Evolutionary conservation across 345 rosid genomes (phyloP).

Genomic region (Ceriops tagal): DNA sequence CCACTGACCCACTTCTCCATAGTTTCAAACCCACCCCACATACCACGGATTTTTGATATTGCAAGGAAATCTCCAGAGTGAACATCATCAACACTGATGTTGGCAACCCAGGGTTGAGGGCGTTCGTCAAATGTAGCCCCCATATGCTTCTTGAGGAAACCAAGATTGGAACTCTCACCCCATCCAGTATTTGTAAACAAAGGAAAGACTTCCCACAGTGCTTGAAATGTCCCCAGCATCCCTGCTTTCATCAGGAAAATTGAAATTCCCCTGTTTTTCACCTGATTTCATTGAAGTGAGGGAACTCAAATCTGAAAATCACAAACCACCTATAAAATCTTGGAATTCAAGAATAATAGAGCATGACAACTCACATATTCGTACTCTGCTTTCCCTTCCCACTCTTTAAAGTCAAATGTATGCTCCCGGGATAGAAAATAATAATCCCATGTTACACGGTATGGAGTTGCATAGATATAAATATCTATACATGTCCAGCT

Average conservation of each 20-base stretch:
- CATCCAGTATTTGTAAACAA: conserved; percentile 88
- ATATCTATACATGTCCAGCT: conserved; percentile 98
- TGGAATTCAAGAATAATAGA: conserved; percentile 3
- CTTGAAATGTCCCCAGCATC: conserved; percentile 89
- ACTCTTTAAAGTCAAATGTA: conserved; percentile 66
- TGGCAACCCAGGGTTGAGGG: conserved; percentile 73
- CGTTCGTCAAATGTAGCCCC: conserved; percentile 70
- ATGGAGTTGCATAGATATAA: conserved; percentile 92
- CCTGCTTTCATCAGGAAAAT: conserved; percentile 98
- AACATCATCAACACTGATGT: conserved; percentile 61
- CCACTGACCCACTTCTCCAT: conserved; percentile 99
- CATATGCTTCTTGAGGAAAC: conserved; percentile 86
- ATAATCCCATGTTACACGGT: conserved; percentile 94
- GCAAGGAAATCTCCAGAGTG: conserved; percentile 89
- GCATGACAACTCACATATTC: conserved; percentile 58
- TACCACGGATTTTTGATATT: conserved; percentile 79
- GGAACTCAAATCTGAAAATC: conserved; percentile 4
- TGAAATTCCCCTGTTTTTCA: conserved; percentile 81
- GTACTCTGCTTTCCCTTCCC: conserved; percentile 87
- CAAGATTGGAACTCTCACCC: conserved; percentile 86
- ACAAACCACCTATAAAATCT: conserved; percentile 12
- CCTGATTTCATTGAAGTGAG: conserved; percentile 41
- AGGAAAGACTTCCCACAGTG: conserved; percentile 96
- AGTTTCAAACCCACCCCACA: conserved; percentile 97
- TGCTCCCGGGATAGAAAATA: conserved; percentile 80